Evolutionary conservation across 2,329 filamentous ascomycete genomes (phyloP).

Genomic region (Trichoderma guizhouense): DNA sequence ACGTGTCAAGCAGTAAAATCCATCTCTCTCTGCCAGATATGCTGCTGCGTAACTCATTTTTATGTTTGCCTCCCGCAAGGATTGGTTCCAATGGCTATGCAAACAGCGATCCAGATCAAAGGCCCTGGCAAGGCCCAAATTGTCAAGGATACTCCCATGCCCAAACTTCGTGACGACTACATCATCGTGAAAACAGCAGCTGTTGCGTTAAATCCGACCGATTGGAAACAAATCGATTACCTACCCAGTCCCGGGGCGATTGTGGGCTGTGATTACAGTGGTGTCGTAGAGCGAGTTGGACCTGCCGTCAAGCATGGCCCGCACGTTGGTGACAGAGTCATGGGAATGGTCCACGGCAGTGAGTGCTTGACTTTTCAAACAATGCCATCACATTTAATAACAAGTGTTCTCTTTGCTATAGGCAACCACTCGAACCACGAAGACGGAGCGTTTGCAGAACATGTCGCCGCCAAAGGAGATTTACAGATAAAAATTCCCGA

Average conservation of each 20-base stretch:
- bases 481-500: conserved; percentile 44
- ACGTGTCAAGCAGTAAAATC: not conserved
- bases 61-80: not conserved
- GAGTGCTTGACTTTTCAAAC: not conserved
- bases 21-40: not conserved
- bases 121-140: conserved; percentile 15
- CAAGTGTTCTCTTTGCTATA: not conserved
- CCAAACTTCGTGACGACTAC: conserved; percentile 23
- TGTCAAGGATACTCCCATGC: conserved; percentile 13
- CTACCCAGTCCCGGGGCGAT: conserved; percentile 21
- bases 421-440: conserved; percentile 32
- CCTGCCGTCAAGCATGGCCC: conserved; percentile 39
- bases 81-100: conserved; percentile 3
- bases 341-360: conserved; percentile 39
- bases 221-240: conserved; percentile 33
- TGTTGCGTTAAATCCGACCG: conserved; percentile 35
- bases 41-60: not conserved
- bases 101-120: conserved; percentile 17
- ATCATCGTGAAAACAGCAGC: conserved; percentile 34
- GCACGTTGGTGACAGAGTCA: conserved; percentile 46
- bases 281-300: conserved; percentile 46
- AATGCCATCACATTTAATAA: not conserved
- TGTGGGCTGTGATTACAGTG: conserved; percentile 46
- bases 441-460: conserved; percentile 43
- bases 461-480: conserved; percentile 38